phyloP scores from a whole-genome alignment of 768 basidiomycete genomes.

The Epithele typhae region DNA sequence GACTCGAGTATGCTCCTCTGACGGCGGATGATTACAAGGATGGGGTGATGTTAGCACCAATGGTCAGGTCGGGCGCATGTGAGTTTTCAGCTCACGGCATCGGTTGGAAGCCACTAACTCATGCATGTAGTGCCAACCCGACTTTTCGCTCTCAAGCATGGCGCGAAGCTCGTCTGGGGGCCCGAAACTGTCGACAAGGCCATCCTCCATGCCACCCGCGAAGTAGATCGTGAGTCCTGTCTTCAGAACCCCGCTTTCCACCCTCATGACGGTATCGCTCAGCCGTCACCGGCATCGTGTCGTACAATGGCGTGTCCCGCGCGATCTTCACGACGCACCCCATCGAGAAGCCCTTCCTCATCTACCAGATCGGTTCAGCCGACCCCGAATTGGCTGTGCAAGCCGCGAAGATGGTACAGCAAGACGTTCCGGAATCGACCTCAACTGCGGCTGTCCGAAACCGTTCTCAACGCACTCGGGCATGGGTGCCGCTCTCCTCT shows the following conservation, averaged over 20 bases:
- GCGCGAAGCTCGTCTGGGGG: constrained; percentile 92
- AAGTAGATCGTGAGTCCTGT: constrained; percentile 71
- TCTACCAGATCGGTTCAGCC: constrained; percentile 93
- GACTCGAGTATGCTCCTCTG: constrained; percentile 44
- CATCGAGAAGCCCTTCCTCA: constrained; percentile 88
- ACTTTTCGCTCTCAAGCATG: constrained; percentile 84
- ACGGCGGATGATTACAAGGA: constrained; percentile 76
- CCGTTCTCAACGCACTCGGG: constrained; percentile 92
- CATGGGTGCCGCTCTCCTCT: constrained; percentile 95
- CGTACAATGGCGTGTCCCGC: constrained; percentile 78
- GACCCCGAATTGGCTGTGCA: constrained; percentile 88
- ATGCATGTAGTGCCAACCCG: constrained; percentile 69
- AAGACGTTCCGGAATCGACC: constrained; percentile 94
- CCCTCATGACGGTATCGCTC: too few species aligned
- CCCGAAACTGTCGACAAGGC: constrained; percentile 97
- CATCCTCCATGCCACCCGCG: constrained; percentile 78
- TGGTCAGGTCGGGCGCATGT: constrained; percentile 94
- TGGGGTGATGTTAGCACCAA: constrained; percentile 94
- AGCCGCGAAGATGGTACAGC: constrained; percentile 80
- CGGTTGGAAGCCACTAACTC: constrained; percentile 11
- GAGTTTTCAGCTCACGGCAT: constrained; percentile 28
- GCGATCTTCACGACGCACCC: constrained; percentile 93
- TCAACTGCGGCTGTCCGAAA: constrained; percentile 98
- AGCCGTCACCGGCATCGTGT: constrained; percentile 85
- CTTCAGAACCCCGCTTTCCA: constrained; percentile 3